phyloP scores from a whole-genome alignment of 176 grass and related monocot species.

The Carex parvula region DNA sequence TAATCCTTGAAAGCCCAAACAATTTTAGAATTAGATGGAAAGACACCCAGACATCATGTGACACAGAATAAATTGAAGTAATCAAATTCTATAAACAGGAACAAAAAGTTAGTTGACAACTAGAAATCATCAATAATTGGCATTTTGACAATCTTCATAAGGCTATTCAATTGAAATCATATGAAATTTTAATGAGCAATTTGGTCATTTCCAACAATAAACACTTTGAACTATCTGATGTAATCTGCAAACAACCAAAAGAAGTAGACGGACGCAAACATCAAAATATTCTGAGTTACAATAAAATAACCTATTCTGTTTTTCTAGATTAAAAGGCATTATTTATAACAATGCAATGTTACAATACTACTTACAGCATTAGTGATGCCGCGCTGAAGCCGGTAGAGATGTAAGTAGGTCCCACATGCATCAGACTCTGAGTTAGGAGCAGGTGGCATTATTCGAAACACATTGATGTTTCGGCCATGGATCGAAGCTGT shows the following conservation, averaged over 20 bases:
- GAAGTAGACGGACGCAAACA: neutral
- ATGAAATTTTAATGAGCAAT: neutral
- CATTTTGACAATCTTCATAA: neutral
- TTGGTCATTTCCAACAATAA: constrained; percentile 28
- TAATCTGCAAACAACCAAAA: neutral
- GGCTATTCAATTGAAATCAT: neutral
- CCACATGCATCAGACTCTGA: constrained; percentile 57
- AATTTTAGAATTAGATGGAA: neutral
- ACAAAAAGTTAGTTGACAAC: neutral
- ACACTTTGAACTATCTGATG: neutral
- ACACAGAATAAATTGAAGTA: neutral
- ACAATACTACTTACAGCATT: constrained; percentile 57
- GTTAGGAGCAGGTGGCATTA: constrained; percentile 60
- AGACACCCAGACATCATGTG: neutral
- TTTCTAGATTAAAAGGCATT: neutral
- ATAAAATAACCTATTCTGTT: neutral
- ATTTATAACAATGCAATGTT: neutral
- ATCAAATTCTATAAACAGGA: neutral
- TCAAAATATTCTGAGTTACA: neutral
- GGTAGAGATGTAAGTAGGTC: constrained; percentile 74
- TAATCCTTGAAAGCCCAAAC: neutral
- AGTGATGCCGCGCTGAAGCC: constrained; percentile 88
- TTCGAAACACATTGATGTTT: constrained; percentile 86
- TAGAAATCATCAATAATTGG: neutral
- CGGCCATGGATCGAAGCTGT: constrained; percentile 90